Evolutionary conservation across 768 basidiomycete species (phyloP), one percentile per base, ranked within the genome.

Genomic region (Vararia minispora): DNA sequence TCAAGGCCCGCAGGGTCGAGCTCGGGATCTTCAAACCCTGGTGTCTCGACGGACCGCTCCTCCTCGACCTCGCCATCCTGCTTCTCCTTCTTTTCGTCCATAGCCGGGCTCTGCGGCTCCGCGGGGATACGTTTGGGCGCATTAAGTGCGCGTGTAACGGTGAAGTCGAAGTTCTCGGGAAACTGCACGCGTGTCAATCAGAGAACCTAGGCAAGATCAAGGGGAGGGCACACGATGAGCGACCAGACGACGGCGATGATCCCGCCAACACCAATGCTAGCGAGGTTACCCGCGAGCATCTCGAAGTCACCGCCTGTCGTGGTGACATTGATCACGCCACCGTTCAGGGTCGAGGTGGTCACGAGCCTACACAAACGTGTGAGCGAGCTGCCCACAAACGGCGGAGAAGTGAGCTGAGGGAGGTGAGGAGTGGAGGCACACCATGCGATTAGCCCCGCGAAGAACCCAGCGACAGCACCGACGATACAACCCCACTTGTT

Each of bases 231-330:
- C 52, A 81, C 80, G 17, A 90, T 62, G 32, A 76, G 55, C 0
- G 88, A 87, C 25, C 69, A 59, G 3, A 58, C 63, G 17, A 76
- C 65, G 2, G 88, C 71, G 45, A 95, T 64, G 39, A 95, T 78
- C 3, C 71, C 87, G 6, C 88, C 86, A 10, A 84, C 65, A 20
- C 74, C 81, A 46, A 92, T 85, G 2, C 87, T 78, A 2, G 79
- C 79, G n/a, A 94, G 61, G 59, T 92, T 91, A 2, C 91, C 91
- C 0, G 87, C 79, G 12, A 95, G 67, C 88, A 95, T 92, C 51
- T 73, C 69, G 40, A 65, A 65, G 54, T 74, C 69, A 79, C 78
- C 23, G 6, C 47, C 47, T 18, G 47, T 43, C n/a, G 47, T 48
- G n/a, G 58, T 68, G 23, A 94, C 81, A 40, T 75, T 81, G 52